Percentiles rank a stretch among this genome's conserved stretches.
These are phyloP conservation scores for Phlegmacium glaucopus DNA, from an alignment of 768 basidiomycete species.

Conservation along the genomic window DNA sequence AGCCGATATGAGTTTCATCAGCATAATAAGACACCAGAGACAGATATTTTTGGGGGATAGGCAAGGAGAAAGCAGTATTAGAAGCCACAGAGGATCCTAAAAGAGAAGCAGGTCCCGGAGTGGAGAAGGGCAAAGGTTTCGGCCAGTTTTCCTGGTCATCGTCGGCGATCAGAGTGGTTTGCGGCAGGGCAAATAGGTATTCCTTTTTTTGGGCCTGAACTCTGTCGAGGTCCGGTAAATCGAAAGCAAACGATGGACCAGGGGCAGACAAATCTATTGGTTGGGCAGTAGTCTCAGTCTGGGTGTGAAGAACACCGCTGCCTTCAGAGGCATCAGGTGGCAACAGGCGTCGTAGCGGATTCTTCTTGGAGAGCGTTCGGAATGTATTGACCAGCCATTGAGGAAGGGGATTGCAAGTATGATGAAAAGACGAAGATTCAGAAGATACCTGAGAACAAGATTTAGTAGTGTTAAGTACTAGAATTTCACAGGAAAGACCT, in stretches of 20 bases:
- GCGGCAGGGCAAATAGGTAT: neutral
- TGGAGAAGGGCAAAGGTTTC: slow-evolving; percentile 22
- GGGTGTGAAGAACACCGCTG: neutral
- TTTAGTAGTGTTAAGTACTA: no score
- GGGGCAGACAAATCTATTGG: neutral
- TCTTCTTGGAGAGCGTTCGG: slow-evolving; percentile 37
- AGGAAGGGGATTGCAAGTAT: slow-evolving; percentile 37
- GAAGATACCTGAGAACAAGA: neutral
- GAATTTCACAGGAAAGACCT: no score
- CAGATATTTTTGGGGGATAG: slow-evolving; percentile 13
- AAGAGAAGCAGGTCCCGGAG: slow-evolving; percentile 25
- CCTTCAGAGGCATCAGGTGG: slow-evolving; percentile 14
- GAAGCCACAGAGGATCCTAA: slow-evolving; percentile 12
- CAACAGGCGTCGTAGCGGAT: slow-evolving; percentile 46
- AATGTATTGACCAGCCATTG: slow-evolving; percentile 57
- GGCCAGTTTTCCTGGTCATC: no score
- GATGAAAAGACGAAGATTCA: slow-evolving; percentile 2
- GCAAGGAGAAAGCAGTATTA: slow-evolving; percentile 5
- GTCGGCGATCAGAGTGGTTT: neutral
- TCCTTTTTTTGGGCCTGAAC: no score
- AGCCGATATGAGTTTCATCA: slow-evolving; percentile 5
- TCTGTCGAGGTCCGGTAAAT: no score
- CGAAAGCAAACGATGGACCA: neutral
- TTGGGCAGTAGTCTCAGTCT: neutral
- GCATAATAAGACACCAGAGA: slow-evolving; percentile 15